These are phyloP conservation scores for Calonectria fujianensis DNA, from an alignment of 2,329 filamentous ascomycete species.

Conservation along the genomic window DNA sequence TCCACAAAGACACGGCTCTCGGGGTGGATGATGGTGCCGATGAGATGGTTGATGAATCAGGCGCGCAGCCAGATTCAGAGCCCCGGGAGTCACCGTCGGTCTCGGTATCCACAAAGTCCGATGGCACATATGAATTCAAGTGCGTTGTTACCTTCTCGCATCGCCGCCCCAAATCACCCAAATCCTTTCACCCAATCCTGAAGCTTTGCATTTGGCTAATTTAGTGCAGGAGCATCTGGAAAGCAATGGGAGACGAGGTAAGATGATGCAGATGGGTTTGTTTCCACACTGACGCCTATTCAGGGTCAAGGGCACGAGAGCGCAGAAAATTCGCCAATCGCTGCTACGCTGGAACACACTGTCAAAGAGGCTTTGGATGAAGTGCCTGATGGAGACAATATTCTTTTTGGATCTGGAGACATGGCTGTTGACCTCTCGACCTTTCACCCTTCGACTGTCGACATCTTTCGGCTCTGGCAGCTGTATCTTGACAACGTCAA, in stretches of 20 bases:
- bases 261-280: not conserved
- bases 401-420: conserved; percentile 71
- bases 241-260: conserved; percentile 24
- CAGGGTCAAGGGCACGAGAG: not conserved
- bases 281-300: not conserved
- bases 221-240: conserved; percentile 6
- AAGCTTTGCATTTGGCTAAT: not conserved
- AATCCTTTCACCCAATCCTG: not conserved
- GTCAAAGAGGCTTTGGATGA: conserved; percentile 59
- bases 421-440: conserved; percentile 64
- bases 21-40: not conserved
- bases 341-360: not conserved
- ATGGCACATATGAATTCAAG: not conserved
- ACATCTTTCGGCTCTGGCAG: conserved; percentile 74
- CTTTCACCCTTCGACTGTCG: conserved; percentile 68
- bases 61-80: not conserved
- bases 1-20: conserved; percentile 53
- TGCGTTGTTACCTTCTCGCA: not conserved
- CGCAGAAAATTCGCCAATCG: not conserved
- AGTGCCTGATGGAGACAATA: conserved; percentile 64
- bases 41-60: not conserved
- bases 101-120: conserved; percentile 12
- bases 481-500: conserved; percentile 75
- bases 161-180: not conserved
- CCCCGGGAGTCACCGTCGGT: not conserved